phyloP scores from a whole-genome alignment of 257 asterid species.

The Cinchona pubescens region DNA sequence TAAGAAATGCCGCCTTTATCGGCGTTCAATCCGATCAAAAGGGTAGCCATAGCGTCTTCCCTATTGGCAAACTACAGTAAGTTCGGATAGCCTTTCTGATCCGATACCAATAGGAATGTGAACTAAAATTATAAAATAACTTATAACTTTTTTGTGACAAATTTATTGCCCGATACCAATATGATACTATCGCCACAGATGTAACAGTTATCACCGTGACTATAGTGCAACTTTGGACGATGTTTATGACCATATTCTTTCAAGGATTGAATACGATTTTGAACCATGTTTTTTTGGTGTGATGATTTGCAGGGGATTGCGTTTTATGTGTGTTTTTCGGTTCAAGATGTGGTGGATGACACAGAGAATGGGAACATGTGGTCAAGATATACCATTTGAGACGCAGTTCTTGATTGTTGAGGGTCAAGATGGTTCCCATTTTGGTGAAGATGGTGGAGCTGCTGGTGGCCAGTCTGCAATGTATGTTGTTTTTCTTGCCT shows the following conservation, averaged over 20 bases:
- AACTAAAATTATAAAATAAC: too few species aligned
- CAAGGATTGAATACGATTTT: too few species aligned
- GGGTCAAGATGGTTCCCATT: constrained; percentile 52
- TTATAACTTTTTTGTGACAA: too few species aligned
- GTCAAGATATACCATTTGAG: constrained; percentile 80
- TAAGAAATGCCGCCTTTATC: constrained; percentile 67
- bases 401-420: constrained; percentile 83
- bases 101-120: too few species aligned
- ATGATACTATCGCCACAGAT: too few species aligned
- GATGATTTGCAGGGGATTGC: constrained; percentile 55
- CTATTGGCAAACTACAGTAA: constrained; percentile 74
- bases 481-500: constrained; percentile 76
- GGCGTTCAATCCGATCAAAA: constrained; percentile 68
- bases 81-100: too few species aligned
- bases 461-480: constrained; percentile 37
- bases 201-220: too few species aligned
- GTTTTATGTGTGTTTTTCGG: constrained; percentile 89
- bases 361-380: constrained; percentile 79
- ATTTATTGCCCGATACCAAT: too few species aligned
- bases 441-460: constrained; percentile 37
- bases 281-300: not conserved
- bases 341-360: constrained; percentile 99
- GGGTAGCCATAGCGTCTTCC: constrained; percentile 72
- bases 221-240: too few species aligned
- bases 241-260: too few species aligned